Conservation (phyloP, 2,329 filamentous ascomycete genomes). For the Monosporascus sp. region DNA sequence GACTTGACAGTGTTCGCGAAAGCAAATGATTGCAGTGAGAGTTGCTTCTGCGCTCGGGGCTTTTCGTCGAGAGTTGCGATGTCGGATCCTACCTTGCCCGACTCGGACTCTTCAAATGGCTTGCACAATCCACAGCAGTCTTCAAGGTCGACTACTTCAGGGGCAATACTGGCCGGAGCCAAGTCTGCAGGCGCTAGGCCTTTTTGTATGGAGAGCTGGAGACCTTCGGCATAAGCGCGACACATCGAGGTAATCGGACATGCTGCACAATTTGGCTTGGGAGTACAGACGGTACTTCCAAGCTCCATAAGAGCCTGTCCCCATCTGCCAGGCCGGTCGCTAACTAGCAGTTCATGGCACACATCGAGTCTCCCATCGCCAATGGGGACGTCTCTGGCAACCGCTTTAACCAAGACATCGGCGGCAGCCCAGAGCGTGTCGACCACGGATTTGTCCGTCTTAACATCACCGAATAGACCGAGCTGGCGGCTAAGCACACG, state of each 20-base stretch:
- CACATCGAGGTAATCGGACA: slow-evolving; percentile 50
- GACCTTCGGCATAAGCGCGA: slow-evolving; percentile 45
- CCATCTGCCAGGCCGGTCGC: slow-evolving; percentile 53
- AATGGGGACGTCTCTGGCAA: slow-evolving; percentile 34
- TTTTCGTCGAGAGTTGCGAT: slow-evolving; percentile 8
- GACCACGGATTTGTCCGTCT: slow-evolving; percentile 46
- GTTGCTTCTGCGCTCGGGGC: slow-evolving; percentile 12
- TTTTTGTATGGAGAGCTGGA: slow-evolving; percentile 22
- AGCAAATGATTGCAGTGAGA: slow-evolving; percentile 22
- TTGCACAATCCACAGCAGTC: slow-evolving; percentile 46
- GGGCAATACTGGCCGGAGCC: not conserved
- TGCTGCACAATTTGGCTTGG: slow-evolving; percentile 49
- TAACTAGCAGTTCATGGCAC: slow-evolving; percentile 20
- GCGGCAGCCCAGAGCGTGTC: slow-evolving; percentile 56
- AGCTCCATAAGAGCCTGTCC: slow-evolving; percentile 63
- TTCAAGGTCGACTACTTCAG: slow-evolving; percentile 38
- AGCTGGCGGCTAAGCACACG: slow-evolving; percentile 57
- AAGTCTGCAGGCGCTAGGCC: slow-evolving; percentile 7
- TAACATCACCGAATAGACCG: slow-evolving; percentile 51
- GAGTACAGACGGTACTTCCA: slow-evolving; percentile 57
- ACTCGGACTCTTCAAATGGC: slow-evolving; percentile 33
- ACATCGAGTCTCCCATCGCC: slow-evolving; percentile 8
- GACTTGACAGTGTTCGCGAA: slow-evolving; percentile 13
- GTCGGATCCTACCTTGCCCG: slow-evolving; percentile 15
- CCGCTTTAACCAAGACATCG: slow-evolving; percentile 46